phyloP scores from a whole-genome alignment of 805 yeast species.

The Millerago galiae region DNA sequence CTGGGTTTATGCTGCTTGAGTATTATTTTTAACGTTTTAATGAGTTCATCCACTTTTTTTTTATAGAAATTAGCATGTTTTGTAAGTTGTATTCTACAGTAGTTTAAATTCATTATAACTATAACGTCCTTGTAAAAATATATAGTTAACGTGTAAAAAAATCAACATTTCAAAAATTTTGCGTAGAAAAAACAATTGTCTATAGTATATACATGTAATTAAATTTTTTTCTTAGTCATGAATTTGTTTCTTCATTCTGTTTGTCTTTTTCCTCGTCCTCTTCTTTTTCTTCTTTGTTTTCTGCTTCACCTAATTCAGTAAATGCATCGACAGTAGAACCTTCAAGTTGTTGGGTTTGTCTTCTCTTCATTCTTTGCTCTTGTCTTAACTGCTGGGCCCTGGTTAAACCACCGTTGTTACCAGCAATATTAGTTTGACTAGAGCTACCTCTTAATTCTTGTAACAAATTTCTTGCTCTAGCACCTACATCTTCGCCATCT shows the following conservation, averaged over 20 bases:
- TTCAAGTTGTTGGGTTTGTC: slow-evolving; percentile 9
- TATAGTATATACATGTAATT: not conserved
- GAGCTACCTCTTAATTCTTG: slow-evolving; percentile 44
- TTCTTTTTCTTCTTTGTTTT: not conserved
- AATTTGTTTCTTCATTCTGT: not conserved
- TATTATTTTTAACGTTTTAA: not conserved
- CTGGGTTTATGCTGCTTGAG: slow-evolving; percentile 36
- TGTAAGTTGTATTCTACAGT: too few species aligned
- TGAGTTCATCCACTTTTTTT: not conserved
- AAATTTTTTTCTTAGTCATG: not conserved
- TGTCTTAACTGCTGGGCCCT: slow-evolving; percentile 40
- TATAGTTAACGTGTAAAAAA: too few species aligned
- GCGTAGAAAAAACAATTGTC: too few species aligned
- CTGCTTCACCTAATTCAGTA: not conserved
- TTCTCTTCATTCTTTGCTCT: slow-evolving; percentile 28
- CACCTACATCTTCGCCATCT: slow-evolving; percentile 39
- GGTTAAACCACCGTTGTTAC: slow-evolving; percentile 26
- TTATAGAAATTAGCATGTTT: too few species aligned
- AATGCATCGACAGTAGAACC: not conserved
- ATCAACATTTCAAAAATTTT: too few species aligned
- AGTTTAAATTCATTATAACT: too few species aligned
- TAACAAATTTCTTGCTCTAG: slow-evolving; percentile 57
- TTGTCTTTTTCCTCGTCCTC: slow-evolving; percentile 1
- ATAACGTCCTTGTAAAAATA: too few species aligned
- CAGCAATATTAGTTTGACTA: slow-evolving; percentile 19